Evolutionary conservation across 2,329 filamentous ascomycete genomes (phyloP).

Genomic region (Nemania diffusa): DNA sequence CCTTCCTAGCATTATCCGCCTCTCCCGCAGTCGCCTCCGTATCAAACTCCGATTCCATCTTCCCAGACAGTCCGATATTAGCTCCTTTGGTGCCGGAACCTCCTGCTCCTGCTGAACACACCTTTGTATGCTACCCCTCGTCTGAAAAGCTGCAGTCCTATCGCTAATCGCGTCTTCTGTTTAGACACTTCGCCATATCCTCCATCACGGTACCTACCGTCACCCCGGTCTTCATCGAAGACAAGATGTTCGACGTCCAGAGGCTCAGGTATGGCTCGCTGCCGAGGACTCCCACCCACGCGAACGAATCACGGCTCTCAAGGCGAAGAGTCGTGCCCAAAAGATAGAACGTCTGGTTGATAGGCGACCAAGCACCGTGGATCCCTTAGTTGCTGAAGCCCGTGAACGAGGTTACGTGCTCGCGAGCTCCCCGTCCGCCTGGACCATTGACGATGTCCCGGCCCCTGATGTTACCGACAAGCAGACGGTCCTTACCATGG

Average conservation of each 20-base stretch:
- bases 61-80: conserved; percentile 58
- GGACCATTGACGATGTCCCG: conserved; percentile 81
- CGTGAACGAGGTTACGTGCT: conserved; percentile 74
- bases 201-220: conserved; percentile 86
- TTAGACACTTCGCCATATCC: conserved; percentile 80
- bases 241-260: conserved; percentile 71
- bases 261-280: conserved; percentile 70
- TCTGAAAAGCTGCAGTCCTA: neutral
- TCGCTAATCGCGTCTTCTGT: conserved; percentile 23
- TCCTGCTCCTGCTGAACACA: conserved; percentile 63
- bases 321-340: conserved; percentile 70
- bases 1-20: conserved; percentile 71
- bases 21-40: conserved; percentile 53
- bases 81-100: conserved; percentile 55
- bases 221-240: conserved; percentile 82
- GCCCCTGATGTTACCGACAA: conserved; percentile 88
- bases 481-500: conserved; percentile 83
- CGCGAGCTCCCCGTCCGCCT: conserved; percentile 76
- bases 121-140: conserved; percentile 57
- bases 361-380: conserved; percentile 78
- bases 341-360: conserved; percentile 86
- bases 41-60: conserved; percentile 54
- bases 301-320: conserved; percentile 63
- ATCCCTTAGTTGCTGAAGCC: conserved; percentile 79
- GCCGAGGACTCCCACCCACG: conserved; percentile 67